These are phyloP conservation scores for Stephanocyclus meneghinianus DNA, from an alignment of 352 stramenopile genomes.

Conservation along the genomic window DNA sequence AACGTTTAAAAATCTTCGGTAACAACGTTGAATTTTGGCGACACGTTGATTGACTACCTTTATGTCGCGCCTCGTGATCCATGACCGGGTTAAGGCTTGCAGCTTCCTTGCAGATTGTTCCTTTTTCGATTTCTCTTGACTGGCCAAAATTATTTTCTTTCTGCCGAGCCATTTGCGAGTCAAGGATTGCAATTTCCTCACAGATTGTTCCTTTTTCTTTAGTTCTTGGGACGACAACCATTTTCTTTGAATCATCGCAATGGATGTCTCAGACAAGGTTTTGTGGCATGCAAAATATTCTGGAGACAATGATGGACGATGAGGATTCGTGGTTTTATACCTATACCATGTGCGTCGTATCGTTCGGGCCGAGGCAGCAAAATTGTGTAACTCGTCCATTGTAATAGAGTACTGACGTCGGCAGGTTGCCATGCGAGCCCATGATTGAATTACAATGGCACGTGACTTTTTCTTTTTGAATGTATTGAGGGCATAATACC, in stretches of 20 bases:
- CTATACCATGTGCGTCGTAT: conserved; percentile 11
- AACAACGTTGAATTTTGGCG: conserved; percentile 1
- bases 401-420: not conserved
- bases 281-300: not conserved
- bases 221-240: not conserved
- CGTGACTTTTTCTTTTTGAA: conserved; percentile 1
- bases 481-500: not conserved
- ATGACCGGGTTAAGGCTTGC: not conserved
- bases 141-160: not conserved
- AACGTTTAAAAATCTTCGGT: not conserved
- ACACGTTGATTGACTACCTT: not conserved
- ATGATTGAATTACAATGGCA: conserved; percentile 3
- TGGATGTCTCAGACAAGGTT: not conserved
- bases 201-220: not conserved
- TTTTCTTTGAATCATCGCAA: conserved; percentile 7
- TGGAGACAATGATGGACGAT: not conserved
- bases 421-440: not conserved
- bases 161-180: not conserved
- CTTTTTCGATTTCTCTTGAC: not conserved
- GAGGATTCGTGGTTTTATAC: not conserved
- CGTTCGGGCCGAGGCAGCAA: not conserved
- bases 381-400: not conserved
- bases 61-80: not conserved
- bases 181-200: not conserved
- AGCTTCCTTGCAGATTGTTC: not conserved